These are phyloP conservation scores for Platismatia glauca DNA, from an alignment of 495 filamentous ascomycete species.

Conservation along the genomic window DNA sequence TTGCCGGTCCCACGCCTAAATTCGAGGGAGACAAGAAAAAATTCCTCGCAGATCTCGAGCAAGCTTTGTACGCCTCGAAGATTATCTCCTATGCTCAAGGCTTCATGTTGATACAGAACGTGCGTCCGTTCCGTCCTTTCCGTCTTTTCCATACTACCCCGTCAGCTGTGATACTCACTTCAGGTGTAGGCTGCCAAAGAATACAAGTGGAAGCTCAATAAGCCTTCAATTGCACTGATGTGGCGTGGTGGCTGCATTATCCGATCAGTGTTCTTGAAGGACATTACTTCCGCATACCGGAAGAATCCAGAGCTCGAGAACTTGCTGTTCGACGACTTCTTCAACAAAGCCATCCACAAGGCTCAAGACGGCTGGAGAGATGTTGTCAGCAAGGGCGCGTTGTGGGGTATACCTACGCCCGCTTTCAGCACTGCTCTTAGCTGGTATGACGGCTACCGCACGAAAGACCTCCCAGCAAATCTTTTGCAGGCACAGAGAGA, in stretches of 20 bases:
- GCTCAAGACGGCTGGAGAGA: conserved; percentile 95
- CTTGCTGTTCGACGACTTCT: conserved; percentile 96
- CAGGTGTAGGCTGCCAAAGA: conserved; percentile 72
- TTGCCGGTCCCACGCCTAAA: conserved; percentile 63
- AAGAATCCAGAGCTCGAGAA: conserved; percentile 93
- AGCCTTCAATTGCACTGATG: conserved; percentile 99
- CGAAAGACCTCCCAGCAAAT: conserved; percentile 92
- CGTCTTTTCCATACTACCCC: neutral
- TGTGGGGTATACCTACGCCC: conserved; percentile 89
- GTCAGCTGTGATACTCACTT: conserved; percentile 22
- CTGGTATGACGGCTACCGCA: conserved; percentile 98
- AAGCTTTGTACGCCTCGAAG: conserved; percentile 98
- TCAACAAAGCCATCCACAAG: conserved; percentile 96
- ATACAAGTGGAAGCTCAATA: conserved; percentile 97
- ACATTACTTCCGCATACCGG: conserved; percentile 96
- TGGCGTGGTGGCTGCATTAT: conserved; percentile 99
- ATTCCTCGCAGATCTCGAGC: conserved; percentile 94
- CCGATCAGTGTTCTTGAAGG: conserved; percentile 98
- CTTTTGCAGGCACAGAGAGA: conserved; percentile 96
- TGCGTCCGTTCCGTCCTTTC: conserved; percentile 38
- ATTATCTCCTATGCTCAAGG: conserved; percentile 99
- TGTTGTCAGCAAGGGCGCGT: conserved; percentile 80
- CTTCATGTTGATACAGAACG: conserved; percentile 99
- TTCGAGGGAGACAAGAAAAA: conserved; percentile 86
- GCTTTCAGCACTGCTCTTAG: conserved; percentile 91